phyloP scores from a whole-genome alignment of 805 yeast genomes.

The Debaryomyces tyrocola region DNA sequence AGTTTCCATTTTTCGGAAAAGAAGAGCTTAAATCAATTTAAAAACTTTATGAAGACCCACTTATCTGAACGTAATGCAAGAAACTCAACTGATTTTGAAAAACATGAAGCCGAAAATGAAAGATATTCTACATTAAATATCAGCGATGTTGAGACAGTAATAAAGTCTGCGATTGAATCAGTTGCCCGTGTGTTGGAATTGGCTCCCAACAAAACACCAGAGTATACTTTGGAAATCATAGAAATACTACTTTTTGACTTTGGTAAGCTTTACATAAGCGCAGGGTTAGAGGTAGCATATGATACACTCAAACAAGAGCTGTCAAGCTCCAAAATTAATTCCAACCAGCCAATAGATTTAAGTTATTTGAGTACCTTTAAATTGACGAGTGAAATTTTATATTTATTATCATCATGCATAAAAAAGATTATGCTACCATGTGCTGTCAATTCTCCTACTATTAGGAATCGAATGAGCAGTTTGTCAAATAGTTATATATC shows the following conservation, averaged over 20 bases:
- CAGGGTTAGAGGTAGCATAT: conserved; percentile 71
- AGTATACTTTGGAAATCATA: conserved; percentile 62
- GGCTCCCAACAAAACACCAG: conserved; percentile 60
- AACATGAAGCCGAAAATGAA: conserved; percentile 16
- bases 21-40: conserved; percentile 52
- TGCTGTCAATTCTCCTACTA: conserved; percentile 56
- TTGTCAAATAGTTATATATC: conserved; percentile 61
- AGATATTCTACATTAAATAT: conserved; percentile 37
- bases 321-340: conserved; percentile 18
- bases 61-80: conserved; percentile 38
- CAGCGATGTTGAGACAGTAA: conserved; percentile 56
- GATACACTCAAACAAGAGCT: conserved; percentile 42
- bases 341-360: conserved; percentile 38
- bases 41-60: conserved; percentile 54
- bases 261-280: conserved; percentile 72
- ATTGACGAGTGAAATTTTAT: conserved; percentile 57
- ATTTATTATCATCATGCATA: conserved; percentile 67
- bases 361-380: conserved; percentile 50
- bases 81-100: conserved; percentile 20
- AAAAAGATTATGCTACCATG: conserved; percentile 77
- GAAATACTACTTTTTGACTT: conserved; percentile 67
- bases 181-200: conserved; percentile 75
- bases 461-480: conserved; percentile 58
- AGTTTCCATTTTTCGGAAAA: conserved; percentile 37
- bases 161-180: conserved; percentile 74